phyloP scores from a whole-genome alignment of 2,329 filamentous ascomycete genomes.

The Lojkania enalia region DNA sequence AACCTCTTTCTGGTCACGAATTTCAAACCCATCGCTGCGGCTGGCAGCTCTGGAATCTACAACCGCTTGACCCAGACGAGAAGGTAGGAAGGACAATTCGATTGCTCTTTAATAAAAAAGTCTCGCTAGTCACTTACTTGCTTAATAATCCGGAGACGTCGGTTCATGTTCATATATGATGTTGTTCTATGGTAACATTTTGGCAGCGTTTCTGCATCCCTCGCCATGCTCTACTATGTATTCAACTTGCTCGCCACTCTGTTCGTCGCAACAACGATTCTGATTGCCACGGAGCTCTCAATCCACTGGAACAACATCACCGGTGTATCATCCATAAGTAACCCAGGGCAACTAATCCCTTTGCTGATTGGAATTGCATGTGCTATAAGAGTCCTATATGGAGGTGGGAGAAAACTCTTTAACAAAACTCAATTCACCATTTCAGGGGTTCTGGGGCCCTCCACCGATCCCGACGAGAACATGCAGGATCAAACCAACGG shows the following conservation, averaged over 20 bases:
- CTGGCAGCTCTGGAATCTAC: background rate
- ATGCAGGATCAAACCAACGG: background rate
- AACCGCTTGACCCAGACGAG: background rate
- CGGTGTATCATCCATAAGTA: background rate
- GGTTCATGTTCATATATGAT: background rate
- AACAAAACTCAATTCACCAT: background rate
- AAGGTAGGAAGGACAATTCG: background rate
- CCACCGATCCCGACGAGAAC: background rate
- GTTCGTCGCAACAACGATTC: constrained; percentile 1
- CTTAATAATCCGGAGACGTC: background rate
- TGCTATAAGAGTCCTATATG: background rate
- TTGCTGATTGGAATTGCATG: background rate
- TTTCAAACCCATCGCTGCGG: background rate
- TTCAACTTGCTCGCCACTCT: background rate
- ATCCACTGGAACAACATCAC: constrained; percentile 5
- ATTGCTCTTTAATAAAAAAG: background rate
- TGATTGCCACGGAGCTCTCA: constrained; percentile 1
- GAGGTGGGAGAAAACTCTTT: background rate
- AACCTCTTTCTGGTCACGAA: background rate
- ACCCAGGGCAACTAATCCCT: constrained; percentile 1
- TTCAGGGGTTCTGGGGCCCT: background rate
- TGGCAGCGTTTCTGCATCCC: background rate
- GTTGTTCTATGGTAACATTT: background rate
- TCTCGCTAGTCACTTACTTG: background rate
- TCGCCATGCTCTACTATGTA: background rate